These are phyloP conservation scores for Rhizopogon sp. DNA, from an alignment of 768 basidiomycete genomes.

Conservation along the genomic window DNA sequence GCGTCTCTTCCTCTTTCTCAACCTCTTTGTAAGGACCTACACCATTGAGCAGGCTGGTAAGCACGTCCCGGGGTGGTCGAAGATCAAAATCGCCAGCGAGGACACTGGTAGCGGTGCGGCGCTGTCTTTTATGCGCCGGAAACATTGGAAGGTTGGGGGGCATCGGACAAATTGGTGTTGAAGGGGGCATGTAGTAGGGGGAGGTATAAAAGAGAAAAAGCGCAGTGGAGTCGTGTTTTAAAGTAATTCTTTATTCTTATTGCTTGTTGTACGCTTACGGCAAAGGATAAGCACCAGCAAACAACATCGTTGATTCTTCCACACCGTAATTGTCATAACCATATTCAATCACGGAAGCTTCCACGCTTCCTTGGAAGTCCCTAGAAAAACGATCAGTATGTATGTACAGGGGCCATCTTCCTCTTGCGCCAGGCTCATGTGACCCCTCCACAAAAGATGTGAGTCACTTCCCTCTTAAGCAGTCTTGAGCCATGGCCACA, in stretches of 20 bases:
- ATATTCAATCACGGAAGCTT: conserved; percentile 7
- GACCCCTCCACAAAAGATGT: neutral
- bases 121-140: conserved; percentile 30
- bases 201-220: conserved; percentile 16
- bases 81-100: conserved; percentile 73
- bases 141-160: conserved; percentile 9
- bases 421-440: neutral
- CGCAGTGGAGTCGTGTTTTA: conserved; percentile 30
- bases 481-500: neutral
- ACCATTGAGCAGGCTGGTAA: conserved; percentile 77
- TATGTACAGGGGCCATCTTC: neutral
- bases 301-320: conserved; percentile 26
- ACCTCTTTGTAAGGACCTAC: conserved; percentile 60
- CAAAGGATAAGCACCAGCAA: conserved; percentile 31
- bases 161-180: conserved; percentile 17
- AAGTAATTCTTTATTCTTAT: conserved; percentile 22
- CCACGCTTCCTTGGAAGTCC: conserved; percentile 7
- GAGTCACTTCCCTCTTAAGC: neutral
- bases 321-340: conserved; percentile 10
- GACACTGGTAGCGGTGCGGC: conserved; percentile 70
- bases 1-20: conserved; percentile 55
- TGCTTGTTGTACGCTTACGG: conserved; percentile 32
- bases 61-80: conserved; percentile 63
- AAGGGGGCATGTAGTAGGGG: conserved; percentile 4
- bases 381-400: conserved; percentile 1